These are phyloP conservation scores for Triticum urartu DNA, from an alignment of 176 grass and related monocot species.

Conservation along the genomic window DNA sequence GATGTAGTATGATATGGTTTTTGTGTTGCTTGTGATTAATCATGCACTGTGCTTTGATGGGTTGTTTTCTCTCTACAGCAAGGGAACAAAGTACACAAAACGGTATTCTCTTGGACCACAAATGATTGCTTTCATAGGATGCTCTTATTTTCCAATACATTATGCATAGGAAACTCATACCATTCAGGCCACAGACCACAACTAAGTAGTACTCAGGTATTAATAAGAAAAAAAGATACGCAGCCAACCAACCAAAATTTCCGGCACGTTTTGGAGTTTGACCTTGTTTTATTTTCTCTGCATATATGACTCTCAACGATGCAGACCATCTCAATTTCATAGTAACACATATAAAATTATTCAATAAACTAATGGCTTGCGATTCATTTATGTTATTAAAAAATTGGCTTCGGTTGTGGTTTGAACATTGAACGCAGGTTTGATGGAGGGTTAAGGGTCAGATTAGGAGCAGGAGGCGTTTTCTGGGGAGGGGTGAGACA, in stretches of 20 bases:
- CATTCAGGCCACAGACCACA: too few species aligned
- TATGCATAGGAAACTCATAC: too few species aligned
- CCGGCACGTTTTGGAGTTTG: too few species aligned
- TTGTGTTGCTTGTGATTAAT: neutral
- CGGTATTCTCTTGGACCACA: neutral
- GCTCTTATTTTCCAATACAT: neutral
- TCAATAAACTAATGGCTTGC: neutral
- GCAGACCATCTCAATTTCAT: too few species aligned
- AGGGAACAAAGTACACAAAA: neutral
- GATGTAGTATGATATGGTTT: neutral
- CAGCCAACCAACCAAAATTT: too few species aligned
- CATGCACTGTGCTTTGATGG: neutral
- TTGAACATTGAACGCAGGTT: neutral
- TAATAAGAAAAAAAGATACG: too few species aligned
- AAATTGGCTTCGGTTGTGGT: neutral
- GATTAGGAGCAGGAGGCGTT: constrained; percentile 15
- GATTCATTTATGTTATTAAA: neutral
- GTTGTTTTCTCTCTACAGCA: neutral
- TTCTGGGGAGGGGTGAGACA: neutral
- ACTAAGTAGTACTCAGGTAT: too few species aligned
- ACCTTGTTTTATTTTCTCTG: too few species aligned
- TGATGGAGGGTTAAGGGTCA: constrained; percentile 20
- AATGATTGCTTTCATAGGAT: neutral
- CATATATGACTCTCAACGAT: too few species aligned
- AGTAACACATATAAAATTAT: neutral